phyloP scores from a whole-genome alignment of 257 asterid species.

The Nicotiana undulata region DNA sequence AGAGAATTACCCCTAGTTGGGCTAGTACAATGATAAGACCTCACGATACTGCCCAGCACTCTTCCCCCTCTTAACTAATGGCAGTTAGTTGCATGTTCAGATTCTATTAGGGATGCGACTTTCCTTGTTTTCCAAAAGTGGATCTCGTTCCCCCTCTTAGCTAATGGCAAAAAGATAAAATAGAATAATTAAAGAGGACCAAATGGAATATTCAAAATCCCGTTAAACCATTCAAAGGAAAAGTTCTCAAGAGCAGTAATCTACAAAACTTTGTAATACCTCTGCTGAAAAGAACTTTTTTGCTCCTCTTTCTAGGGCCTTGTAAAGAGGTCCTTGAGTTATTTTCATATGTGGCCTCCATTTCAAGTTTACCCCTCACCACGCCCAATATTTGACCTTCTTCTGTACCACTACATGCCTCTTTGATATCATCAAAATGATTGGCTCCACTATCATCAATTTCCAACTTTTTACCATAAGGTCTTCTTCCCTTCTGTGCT shows the following conservation, averaged over 20 bases:
- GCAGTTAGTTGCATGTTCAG: neutral
- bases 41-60: neutral
- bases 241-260: constrained; percentile 2
- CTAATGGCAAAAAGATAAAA: neutral
- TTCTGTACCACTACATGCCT: constrained; percentile 82
- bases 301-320: constrained; percentile 59
- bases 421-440: constrained; percentile 59
- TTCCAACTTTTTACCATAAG: constrained; percentile 37
- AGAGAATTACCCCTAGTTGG: neutral
- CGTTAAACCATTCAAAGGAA: neutral
- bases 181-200: neutral
- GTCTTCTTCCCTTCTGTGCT: constrained; percentile 32
- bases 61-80: too few relatives aligned
- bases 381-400: constrained; percentile 51
- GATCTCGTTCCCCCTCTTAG: neutral
- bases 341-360: constrained; percentile 31
- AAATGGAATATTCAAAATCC: neutral
- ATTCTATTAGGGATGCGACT: neutral
- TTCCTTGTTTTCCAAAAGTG: neutral
- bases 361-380: constrained; percentile 29
- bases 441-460: constrained; percentile 35
- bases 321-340: constrained; percentile 34
- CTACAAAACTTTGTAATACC: constrained; percentile 35
- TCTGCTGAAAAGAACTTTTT: constrained; percentile 53
- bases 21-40: neutral